A percentile compares a stretch with the other conserved stretches of the same genome.
Evolutionary conservation across 371 early-diverging fungal species (phyloP).

Genomic region (Mucor ambiguus): DNA sequence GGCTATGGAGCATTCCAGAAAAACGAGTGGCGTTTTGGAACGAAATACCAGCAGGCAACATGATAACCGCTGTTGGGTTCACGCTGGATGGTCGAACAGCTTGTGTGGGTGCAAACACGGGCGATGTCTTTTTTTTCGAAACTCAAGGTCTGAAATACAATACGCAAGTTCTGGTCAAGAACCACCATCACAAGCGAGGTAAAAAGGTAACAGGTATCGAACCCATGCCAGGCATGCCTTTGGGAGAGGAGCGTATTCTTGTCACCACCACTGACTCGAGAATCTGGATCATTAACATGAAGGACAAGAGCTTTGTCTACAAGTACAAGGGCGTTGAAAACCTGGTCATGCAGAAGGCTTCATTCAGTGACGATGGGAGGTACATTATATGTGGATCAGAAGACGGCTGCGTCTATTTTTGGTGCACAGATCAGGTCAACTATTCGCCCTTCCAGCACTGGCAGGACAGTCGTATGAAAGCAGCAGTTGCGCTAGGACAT

Average conservation of each 20-base stretch:
- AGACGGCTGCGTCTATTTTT: constrained; percentile 74
- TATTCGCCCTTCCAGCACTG: constrained; percentile 42
- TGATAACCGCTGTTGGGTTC: constrained; percentile 82
- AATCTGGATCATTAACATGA: constrained; percentile 74
- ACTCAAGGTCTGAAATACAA: constrained; percentile 76
- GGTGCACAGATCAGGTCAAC: constrained; percentile 60
- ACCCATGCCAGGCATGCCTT: constrained; percentile 50
- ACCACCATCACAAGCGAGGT: constrained; percentile 55
- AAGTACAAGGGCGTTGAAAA: constrained; percentile 83
- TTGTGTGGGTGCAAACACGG: constrained; percentile 80
- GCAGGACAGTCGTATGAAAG: constrained; percentile 31
- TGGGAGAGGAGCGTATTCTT: constrained; percentile 58
- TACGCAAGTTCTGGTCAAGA: constrained; percentile 76
- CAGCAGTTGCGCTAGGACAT: constrained; percentile 29
- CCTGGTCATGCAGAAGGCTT: constrained; percentile 69
- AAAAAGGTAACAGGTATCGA: constrained; percentile 80
- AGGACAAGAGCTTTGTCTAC: constrained; percentile 71
- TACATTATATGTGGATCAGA: constrained; percentile 86
- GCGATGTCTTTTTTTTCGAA: constrained; percentile 80
- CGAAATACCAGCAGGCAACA: constrained; percentile 61
- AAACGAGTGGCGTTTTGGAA: constrained; percentile 80
- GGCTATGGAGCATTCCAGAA: constrained; percentile 84
- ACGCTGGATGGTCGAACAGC: constrained; percentile 68
- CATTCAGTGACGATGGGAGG: constrained; percentile 68
- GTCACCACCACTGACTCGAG: constrained; percentile 85